phyloP scores from a whole-genome alignment of 306 rosid genomes.

The Prunus padus region DNA sequence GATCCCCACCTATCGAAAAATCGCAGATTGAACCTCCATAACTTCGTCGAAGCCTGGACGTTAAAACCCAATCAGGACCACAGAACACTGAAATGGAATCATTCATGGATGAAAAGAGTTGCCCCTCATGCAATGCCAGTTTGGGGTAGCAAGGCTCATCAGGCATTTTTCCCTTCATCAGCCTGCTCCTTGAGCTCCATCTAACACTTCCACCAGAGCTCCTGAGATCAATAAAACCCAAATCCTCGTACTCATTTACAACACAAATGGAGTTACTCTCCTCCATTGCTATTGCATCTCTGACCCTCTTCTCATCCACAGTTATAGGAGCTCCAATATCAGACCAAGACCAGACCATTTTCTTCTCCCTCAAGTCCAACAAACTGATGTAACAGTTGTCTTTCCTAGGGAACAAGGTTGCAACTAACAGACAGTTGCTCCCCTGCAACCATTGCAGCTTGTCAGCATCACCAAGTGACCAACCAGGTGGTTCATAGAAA shows the following conservation, averaged over 20 bases:
- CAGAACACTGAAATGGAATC: slow-evolving; percentile 87
- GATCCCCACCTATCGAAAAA: slow-evolving; percentile 90
- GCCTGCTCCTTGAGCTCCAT: slow-evolving; percentile 92
- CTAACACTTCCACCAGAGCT: slow-evolving; percentile 56
- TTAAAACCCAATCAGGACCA: slow-evolving; percentile 88
- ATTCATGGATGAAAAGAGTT: slow-evolving; percentile 91
- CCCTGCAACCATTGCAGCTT: slow-evolving; percentile 82
- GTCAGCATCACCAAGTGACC: slow-evolving; percentile 98
- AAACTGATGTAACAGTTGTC: slow-evolving; percentile 88
- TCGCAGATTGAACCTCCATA: slow-evolving; percentile 91
- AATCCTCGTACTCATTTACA: slow-evolving; percentile 88
- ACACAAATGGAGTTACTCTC: slow-evolving; percentile 76
- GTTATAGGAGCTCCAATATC: slow-evolving; percentile 61
- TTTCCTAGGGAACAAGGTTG: slow-evolving; percentile 86
- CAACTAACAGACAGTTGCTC: slow-evolving; percentile 71
- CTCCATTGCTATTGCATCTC: slow-evolving; percentile 94
- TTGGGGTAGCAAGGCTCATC: slow-evolving; percentile 95
- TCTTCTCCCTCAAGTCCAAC: slow-evolving; percentile 81
- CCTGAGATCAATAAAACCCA: slow-evolving; percentile 90
- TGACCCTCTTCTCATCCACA: slow-evolving; percentile 70
- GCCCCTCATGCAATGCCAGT: slow-evolving; percentile 81
- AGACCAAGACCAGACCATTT: slow-evolving; percentile 94
- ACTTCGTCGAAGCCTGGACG: slow-evolving; percentile 78
- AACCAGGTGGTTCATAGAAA: slow-evolving; percentile 74
- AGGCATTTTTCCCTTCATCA: slow-evolving; percentile 81